phyloP scores from a whole-genome alignment of 106 monocot species.

The Dendrobium officinale region DNA sequence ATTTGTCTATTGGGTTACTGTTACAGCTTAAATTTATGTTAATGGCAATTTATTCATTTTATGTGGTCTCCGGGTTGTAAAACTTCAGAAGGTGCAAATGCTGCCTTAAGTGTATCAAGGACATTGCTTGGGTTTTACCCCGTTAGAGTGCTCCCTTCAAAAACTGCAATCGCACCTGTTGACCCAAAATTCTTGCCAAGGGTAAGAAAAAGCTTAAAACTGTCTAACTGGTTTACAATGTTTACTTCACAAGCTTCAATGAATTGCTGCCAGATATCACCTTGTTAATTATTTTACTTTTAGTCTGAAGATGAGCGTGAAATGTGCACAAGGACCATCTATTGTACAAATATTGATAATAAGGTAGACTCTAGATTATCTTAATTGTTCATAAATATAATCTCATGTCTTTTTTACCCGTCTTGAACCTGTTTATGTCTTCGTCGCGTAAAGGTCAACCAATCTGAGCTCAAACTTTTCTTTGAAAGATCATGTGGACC shows the following conservation, averaged over 20 bases:
- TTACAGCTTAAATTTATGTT: neutral
- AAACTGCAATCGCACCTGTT: conserved; percentile 48
- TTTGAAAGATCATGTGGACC: conserved; percentile 37
- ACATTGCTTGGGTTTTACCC: conserved; percentile 48
- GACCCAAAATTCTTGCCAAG: conserved; percentile 30
- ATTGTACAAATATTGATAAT: conserved; percentile 51
- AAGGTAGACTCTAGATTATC: conserved; percentile 22
- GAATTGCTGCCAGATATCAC: too few relatives aligned
- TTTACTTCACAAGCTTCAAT: too few relatives aligned
- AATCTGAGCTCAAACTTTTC: conserved; percentile 35
- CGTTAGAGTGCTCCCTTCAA: conserved; percentile 47
- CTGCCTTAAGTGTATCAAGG: conserved; percentile 31
- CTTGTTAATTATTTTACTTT: neutral
- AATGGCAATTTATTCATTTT: neutral
- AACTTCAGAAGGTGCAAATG: conserved; percentile 35
- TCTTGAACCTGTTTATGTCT: neutral
- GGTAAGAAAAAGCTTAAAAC: conserved; percentile 11
- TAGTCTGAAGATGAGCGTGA: conserved; percentile 50
- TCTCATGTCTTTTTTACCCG: too few relatives aligned
- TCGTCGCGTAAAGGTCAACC: conserved; percentile 23
- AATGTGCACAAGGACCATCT: conserved; percentile 39
- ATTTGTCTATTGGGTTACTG: neutral
- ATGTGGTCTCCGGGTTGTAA: neutral
- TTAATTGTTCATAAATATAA: neutral
- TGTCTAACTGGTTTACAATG: too few relatives aligned